phyloP scores from a whole-genome alignment of 805 yeast species.

The Candida germanica region DNA sequence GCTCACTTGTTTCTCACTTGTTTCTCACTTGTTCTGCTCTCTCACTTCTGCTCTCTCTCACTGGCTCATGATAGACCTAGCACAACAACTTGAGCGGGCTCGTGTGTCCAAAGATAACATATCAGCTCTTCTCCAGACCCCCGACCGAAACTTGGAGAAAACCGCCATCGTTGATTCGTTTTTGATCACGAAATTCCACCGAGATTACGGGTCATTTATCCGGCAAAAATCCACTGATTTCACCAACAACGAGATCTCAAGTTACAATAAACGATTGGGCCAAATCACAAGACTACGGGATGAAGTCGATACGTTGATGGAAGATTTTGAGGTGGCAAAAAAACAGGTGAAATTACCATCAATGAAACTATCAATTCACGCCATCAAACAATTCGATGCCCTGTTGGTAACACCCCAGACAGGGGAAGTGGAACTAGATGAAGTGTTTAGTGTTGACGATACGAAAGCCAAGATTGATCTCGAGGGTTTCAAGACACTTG shows the following conservation, averaged over 20 bases:
- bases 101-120: conserved; percentile 1
- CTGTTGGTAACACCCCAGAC: conserved; percentile 1
- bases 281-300: conserved; percentile 26
- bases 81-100: conserved; percentile 3
- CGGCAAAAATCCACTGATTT: conserved; percentile 16
- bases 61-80: no score
- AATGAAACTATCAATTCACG: conserved; percentile 25
- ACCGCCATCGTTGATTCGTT: conserved; percentile 32
- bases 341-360: conserved; percentile 24
- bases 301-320: conserved; percentile 19
- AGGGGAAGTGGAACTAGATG: conserved; percentile 13
- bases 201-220: conserved; percentile 29
- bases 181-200: conserved; percentile 28
- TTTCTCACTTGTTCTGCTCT: no score
- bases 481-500: conserved; percentile 25
- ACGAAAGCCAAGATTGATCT: conserved; percentile 27
- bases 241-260: conserved; percentile 19
- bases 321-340: conserved; percentile 22
- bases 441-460: conserved; percentile 28
- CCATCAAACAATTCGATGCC: conserved; percentile 23
- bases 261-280: conserved; percentile 30
- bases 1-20: no score
- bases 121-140: conserved; percentile 1
- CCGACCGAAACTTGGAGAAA: background rate
- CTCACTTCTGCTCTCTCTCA: no score